A percentile compares a stretch with the other conserved stretches of the same genome.
Evolutionary conservation across 2,329 filamentous ascomycete species (phyloP).

Genomic region (Fusarium sp.): DNA sequence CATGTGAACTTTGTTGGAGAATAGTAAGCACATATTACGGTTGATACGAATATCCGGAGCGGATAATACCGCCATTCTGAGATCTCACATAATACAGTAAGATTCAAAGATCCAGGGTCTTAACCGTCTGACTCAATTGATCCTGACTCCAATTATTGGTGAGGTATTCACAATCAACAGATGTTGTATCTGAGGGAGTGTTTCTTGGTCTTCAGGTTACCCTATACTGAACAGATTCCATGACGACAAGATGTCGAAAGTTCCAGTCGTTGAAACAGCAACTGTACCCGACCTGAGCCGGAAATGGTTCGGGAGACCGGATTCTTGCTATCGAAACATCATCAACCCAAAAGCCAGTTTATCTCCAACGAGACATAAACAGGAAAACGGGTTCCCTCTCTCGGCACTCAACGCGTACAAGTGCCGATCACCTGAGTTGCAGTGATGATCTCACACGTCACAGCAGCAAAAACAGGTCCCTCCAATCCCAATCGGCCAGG

Average conservation of each 20-base stretch:
- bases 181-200: not conserved
- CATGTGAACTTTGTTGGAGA: not conserved
- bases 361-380: slow-evolving; percentile 11
- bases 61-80: not conserved
- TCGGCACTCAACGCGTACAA: slow-evolving; percentile 18
- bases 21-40: not conserved
- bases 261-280: not conserved
- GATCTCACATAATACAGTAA: not conserved
- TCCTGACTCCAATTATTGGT: not conserved
- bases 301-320: slow-evolving; percentile 20
- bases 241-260: slow-evolving; percentile 25
- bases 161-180: not conserved
- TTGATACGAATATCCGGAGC: slow-evolving; percentile 4
- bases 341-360: slow-evolving; percentile 4
- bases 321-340: slow-evolving; percentile 9
- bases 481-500: not conserved
- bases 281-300: slow-evolving; percentile 16
- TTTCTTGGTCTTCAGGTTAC: not conserved
- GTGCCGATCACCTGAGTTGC: slow-evolving; percentile 20
- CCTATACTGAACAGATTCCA: slow-evolving; percentile 13
- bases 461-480: not conserved
- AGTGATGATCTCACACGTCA: slow-evolving; percentile 28
- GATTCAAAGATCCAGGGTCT: not conserved
- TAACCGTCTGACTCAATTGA: not conserved
- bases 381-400: slow-evolving; percentile 10